Evolutionary conservation across 306 rosid species (phyloP), one percentile per base, ranked within the genome.

Genomic region (Malus fusca): DNA sequence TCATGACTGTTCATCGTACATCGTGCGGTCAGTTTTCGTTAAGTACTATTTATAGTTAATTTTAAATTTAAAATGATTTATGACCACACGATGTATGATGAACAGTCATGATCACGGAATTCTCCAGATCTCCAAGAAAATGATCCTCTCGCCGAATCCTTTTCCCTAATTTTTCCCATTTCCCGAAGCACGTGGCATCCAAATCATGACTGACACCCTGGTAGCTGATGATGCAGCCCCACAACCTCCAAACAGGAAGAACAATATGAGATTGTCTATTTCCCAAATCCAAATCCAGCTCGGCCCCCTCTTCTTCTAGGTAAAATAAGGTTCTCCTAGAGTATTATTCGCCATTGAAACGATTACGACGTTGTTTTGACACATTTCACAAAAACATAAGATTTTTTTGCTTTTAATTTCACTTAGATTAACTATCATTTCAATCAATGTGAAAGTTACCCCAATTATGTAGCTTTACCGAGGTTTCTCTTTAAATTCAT

Each of bases 161-260:
- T 5, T 6, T 35, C 37, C 37, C 40, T 6, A 1, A 1, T 6
- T 35, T 17, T 63, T 63, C 17, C 8, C 33, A 15, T 63, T 63
- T 18, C 26, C 5, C 0, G 13, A 30, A 21, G 14, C 56, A 40
- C 13, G 26, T 40, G 56, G 26, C 13, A 37, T 35, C 56, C 56
- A 58, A 7, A 17, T 23, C 15, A 14, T 60, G 37, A 17, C 17
- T n/a, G 63, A 63, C 81, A 51, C 15, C 33, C 71, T 56, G 81
- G 81, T 26, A 4, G 59, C 6, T 58, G 66, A 81, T 81, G 78
- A 81, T 77, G 75, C 1, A 55, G 77, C 19, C n/a, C 31, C 71
- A 72, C 71, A 76, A 44, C 66, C 59, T 18, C 75, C 62, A 46
- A 72, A 55, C 84, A 77, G 19, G 40, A 40, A 73, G 77, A 6